Evolutionary conservation across 1,284 basidiomycete genomes (phyloP), one percentile per base, ranked within the genome.

Genomic region (Sanghuangporus sanghuang): DNA sequence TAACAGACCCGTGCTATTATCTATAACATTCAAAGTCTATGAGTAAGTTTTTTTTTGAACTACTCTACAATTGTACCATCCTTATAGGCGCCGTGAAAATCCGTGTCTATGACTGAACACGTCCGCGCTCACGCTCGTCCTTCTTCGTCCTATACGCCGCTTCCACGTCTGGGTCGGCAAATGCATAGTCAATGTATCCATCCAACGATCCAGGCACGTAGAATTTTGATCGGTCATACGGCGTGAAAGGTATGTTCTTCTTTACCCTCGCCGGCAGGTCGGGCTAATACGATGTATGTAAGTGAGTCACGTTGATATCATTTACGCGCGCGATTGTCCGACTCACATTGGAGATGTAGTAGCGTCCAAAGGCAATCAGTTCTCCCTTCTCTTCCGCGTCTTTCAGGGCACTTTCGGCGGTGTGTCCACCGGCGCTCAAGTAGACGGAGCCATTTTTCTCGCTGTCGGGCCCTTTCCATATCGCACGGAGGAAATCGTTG

Each of bases 341-440:
- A 67, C 77, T 68, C 58, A 79, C 75, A 65, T 81, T 81, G 0
- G 76, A 70, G 60, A 84, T 81, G 68, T 80, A 86, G 59, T 71
- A 71, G 9, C 84, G 72, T 1, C 81, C 85, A 64, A 83, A 80
- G 0, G 77, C 80, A 53, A 82, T 70, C 8, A 82, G 46, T 67
- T 79, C 70, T 64, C 73, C 71, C 66, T 69, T 66, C 70, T 71
- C 60, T 67, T 75, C 73, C 0, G 73, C 72, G 1, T 55, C 61
- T 14, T 69, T 57, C 2, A 74, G 61, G 9, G 74, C 76, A 1
- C 42, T 67, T 53, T 72, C 71, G 3, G 71, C 64, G 0, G 66
- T 72, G 57, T 72, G 74, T 35, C 54, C 61, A 9, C 79, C 79
- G 3, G 78, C 78, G 4, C 78, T 74, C 9, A 67, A 72, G 27